These are phyloP conservation scores for Thyridium curvatum DNA, from an alignment of 2,329 filamentous ascomycete genomes.

Conservation along the genomic window DNA sequence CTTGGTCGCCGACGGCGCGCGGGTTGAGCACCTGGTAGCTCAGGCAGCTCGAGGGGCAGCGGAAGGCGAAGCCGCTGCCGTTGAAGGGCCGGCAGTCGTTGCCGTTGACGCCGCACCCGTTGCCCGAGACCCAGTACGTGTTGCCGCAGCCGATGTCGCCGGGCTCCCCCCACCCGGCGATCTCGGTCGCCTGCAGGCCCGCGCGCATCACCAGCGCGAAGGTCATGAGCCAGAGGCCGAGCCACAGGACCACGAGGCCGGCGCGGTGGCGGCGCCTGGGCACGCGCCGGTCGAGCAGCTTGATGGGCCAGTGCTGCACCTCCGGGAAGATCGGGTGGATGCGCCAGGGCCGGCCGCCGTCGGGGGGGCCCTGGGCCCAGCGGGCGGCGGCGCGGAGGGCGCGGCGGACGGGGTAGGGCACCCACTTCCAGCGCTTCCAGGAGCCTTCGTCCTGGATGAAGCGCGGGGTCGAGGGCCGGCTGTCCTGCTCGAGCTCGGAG, in stretches of 20 bases:
- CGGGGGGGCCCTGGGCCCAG: conserved; percentile 52
- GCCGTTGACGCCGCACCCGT: conserved; percentile 69
- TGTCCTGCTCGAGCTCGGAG: conserved; percentile 38
- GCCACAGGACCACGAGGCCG: conserved; percentile 52
- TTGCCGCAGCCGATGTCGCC: conserved; percentile 59
- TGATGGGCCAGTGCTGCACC: conserved; percentile 61
- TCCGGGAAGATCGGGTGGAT: conserved; percentile 58
- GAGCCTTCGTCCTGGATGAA: conserved; percentile 51
- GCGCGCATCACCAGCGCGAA: conserved; percentile 64
- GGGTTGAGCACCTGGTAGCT: conserved; percentile 62
- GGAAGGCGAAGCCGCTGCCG: conserved; percentile 63
- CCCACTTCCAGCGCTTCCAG: conserved; percentile 49
- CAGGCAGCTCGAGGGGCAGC: conserved; percentile 67
- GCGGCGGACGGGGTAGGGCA: conserved; percentile 50
- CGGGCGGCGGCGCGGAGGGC: conserved; percentile 30
- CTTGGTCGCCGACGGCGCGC: conserved; percentile 66
- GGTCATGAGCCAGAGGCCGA: conserved; percentile 60
- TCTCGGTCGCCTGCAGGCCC: conserved; percentile 52
- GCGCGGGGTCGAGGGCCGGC: conserved; percentile 46
- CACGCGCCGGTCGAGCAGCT: conserved; percentile 55
- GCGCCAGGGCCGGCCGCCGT: conserved; percentile 36
- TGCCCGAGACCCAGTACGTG: conserved; percentile 65
- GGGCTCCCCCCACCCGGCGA: conserved; percentile 62
- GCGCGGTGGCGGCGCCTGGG: conserved; percentile 53
- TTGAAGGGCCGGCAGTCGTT: conserved; percentile 70